Evolutionary conservation across 257 asterid genomes (phyloP), one percentile per base, ranked within the genome.

Genomic region (Solanum habrochaites): DNA sequence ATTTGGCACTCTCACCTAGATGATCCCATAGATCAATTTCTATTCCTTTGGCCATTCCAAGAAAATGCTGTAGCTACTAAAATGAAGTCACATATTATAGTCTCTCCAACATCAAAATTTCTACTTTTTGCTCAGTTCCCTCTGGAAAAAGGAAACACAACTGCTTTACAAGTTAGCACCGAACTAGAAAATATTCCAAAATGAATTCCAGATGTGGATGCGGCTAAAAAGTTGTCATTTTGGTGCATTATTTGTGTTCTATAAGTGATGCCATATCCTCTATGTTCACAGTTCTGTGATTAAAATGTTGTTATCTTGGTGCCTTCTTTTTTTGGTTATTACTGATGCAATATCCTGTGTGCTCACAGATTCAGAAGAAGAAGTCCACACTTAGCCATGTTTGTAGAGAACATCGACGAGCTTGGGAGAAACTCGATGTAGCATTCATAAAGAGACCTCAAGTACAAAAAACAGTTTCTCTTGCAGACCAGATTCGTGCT

Each of bases 401-500:
- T 16, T 90, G 91, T 90, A 83, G 71, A 83, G 94, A 92, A 70
- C 87, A 88, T 60, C 85, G 62, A 47, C 92, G 93, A 83, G 86
- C 92, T 37, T 97, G 98, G 98, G 97, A 93, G 88, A 93, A 92
- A 70, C 82, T 97, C 52, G 97, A 95, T 86, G 6, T 91, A 62
- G 89, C 90, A 45, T 64, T 89, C 12, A 89, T 83, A 47, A 91
- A 91, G 87, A 86, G 83, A 39, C 92, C 90, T 74, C 90, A 87
- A 25, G 43, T 83, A 86, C 92, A 75, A 60, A 90, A 93, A 85
- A 91, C 89, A 86, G 86, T 89, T 75, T 89, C 98, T 18, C 93
- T 95, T 12, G 98, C 94, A 21, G 98, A 97, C 88, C 98, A 95
- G 93, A 95, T 97, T 85, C 95, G 92, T 78, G 82, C 85, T 73